Evolutionary conservation across 306 rosid genomes (phyloP).

Genomic region (Lablab purpureus): DNA sequence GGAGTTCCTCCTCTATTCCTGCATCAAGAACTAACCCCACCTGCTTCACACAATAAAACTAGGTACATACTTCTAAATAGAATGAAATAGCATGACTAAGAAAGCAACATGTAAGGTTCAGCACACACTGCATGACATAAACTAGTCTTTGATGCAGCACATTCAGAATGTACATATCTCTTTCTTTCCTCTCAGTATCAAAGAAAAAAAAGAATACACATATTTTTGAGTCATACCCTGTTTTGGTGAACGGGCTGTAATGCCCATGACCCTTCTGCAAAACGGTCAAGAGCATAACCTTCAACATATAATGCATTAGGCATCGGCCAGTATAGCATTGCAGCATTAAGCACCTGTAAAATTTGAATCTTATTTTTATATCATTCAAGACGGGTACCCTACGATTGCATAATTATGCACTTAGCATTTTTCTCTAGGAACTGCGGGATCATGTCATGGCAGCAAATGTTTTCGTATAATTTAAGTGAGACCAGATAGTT

Average conservation of each 20-base stretch:
- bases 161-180: not conserved
- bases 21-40: conserved; percentile 92
- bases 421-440: not conserved
- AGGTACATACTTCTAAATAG: not conserved
- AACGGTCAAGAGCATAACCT: conserved; percentile 93
- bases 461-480: not conserved
- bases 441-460: not conserved
- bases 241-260: conserved; percentile 91
- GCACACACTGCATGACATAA: conserved; percentile 9
- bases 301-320: conserved; percentile 80
- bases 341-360: conserved; percentile 89
- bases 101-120: conserved; percentile 7
- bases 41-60: conserved; percentile 50
- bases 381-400: not conserved
- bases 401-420: not conserved
- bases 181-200: too few species aligned
- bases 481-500: not conserved
- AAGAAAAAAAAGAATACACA: not conserved
- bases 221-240: conserved; percentile 54
- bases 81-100: conserved; percentile 23
- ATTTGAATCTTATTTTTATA: conserved; percentile 30
- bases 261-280: conserved; percentile 90
- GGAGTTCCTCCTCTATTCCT: conserved; percentile 85
- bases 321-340: conserved; percentile 95
- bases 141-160: conserved; percentile 1